These are phyloP conservation scores for Alternaria atra DNA, from an alignment of 2,329 filamentous ascomycete genomes.

Conservation along the genomic window DNA sequence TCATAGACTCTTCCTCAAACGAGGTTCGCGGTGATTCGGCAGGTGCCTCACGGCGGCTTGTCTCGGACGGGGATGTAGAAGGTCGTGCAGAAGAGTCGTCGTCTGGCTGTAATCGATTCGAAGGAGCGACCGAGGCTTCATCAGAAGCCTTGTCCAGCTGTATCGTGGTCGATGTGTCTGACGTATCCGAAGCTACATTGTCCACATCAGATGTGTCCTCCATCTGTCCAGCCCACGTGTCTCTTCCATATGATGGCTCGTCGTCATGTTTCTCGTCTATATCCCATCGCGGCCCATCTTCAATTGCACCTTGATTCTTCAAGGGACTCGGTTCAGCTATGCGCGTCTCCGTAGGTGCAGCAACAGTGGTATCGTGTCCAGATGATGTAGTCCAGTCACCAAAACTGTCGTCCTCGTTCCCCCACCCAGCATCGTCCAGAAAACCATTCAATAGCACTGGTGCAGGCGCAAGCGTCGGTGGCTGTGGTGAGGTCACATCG, in stretches of 20 bases:
- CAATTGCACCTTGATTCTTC: neutral
- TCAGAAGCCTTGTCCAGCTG: conserved; percentile 28
- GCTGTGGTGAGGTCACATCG: conserved; percentile 32
- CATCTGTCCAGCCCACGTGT: conserved; percentile 22
- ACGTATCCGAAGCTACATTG: conserved; percentile 38
- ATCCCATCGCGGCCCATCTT: conserved; percentile 15
- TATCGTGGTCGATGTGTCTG: conserved; percentile 45
- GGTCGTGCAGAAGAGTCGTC: conserved; percentile 45
- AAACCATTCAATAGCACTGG: conserved; percentile 42
- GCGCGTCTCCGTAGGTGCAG: conserved; percentile 6
- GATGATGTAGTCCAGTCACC: conserved; percentile 40
- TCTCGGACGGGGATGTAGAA: conserved; percentile 49
- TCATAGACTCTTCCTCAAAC: conserved; percentile 40
- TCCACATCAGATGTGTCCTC: conserved; percentile 20
- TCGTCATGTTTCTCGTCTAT: neutral
- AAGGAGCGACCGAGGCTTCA: conserved; percentile 8
- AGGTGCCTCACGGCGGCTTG: conserved; percentile 41
- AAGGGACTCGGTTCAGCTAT: neutral
- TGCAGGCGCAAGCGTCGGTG: conserved; percentile 21
- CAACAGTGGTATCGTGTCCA: conserved; percentile 7
- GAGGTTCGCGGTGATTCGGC: conserved; percentile 50
- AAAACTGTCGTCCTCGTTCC: conserved; percentile 40
- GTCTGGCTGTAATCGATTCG: conserved; percentile 26
- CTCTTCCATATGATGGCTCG: conserved; percentile 3
- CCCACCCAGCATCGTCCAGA: conserved; percentile 50